Evolutionary conservation across 352 stramenopile species (phyloP).

Genomic region (Phytophthora fragariae): DNA sequence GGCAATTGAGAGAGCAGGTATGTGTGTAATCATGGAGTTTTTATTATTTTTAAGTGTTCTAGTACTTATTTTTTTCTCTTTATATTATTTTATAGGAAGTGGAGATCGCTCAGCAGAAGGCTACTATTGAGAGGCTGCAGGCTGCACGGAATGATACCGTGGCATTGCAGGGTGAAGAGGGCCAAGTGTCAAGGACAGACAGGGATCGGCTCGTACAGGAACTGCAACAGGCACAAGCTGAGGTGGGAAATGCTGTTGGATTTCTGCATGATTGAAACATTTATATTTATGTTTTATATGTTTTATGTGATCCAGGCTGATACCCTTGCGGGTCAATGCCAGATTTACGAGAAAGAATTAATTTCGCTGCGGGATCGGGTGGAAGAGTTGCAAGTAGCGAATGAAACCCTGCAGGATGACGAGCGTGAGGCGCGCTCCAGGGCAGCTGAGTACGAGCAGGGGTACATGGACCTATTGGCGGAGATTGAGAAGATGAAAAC

Average conservation of each 20-base stretch:
- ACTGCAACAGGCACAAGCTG: conserved; percentile 57
- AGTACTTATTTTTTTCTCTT: neutral
- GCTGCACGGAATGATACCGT: conserved; percentile 15
- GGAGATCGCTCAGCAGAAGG: conserved; percentile 34
- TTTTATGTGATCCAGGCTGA: conserved; percentile 42
- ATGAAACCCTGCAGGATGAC: conserved; percentile 50
- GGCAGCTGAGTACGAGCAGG: conserved; percentile 74
- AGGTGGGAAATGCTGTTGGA: conserved; percentile 39
- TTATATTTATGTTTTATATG: conserved; percentile 5
- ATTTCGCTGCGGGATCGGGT: conserved; percentile 35
- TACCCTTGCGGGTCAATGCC: conserved; percentile 47
- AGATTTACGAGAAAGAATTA: conserved; percentile 48
- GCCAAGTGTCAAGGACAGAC: conserved; percentile 4
- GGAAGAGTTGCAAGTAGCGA: conserved; percentile 44
- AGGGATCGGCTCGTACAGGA: conserved; percentile 47
- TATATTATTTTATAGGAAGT: conserved; percentile 21
- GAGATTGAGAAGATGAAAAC: conserved; percentile 62
- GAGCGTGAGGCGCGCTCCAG: conserved; percentile 48
- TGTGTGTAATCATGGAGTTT: neutral
- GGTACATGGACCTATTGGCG: conserved; percentile 61
- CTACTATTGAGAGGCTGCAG: conserved; percentile 28
- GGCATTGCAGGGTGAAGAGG: conserved; percentile 19
- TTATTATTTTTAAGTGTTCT: neutral
- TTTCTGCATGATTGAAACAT: neutral
- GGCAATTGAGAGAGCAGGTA: conserved; percentile 30